phyloP scores from a whole-genome alignment of 495 filamentous ascomycete species.

The Penicillium longicatenatum region DNA sequence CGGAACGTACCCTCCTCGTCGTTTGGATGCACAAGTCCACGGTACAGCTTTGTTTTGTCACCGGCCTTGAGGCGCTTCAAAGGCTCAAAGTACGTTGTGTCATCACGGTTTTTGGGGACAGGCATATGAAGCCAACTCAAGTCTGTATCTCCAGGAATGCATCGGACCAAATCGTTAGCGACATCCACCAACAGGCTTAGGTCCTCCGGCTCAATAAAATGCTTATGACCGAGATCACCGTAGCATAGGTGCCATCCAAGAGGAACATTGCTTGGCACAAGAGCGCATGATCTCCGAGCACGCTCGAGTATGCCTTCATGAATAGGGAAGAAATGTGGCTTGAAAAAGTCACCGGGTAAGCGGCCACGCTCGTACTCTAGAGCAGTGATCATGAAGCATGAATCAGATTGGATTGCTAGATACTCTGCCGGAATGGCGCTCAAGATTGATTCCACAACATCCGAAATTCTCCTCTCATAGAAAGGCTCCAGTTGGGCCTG shows the following conservation, averaged over 20 bases:
- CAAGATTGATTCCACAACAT: constrained; percentile 35
- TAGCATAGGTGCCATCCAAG: constrained; percentile 51
- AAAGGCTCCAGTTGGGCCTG: constrained; percentile 34
- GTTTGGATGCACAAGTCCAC: constrained; percentile 45
- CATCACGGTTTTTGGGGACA: constrained; percentile 39
- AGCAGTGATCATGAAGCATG: constrained; percentile 36
- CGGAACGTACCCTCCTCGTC: constrained; percentile 41
- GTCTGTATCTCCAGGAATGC: constrained; percentile 11
- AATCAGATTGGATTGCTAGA: constrained; percentile 47
- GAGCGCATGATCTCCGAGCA: constrained; percentile 24
- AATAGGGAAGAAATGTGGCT: constrained; percentile 37
- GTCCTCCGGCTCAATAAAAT: constrained; percentile 45
- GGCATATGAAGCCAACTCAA: constrained; percentile 46
- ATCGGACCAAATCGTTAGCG: constrained; percentile 20
- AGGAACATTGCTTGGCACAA: constrained; percentile 34
- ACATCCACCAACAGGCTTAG: constrained; percentile 30
- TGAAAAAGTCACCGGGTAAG: constrained; percentile 9
- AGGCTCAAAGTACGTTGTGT: constrained; percentile 32
- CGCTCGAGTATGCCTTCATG: constrained; percentile 39
- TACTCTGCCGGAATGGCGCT: constrained; percentile 40
- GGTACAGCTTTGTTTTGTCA: constrained; percentile 21
- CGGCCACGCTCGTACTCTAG: constrained; percentile 28
- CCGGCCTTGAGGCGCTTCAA: constrained; percentile 30
- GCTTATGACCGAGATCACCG: constrained; percentile 42
- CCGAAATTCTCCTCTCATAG: constrained; percentile 38